Base-by-base conservation (phyloP, 345 rosid species). In the Brassica incana region DNA sequence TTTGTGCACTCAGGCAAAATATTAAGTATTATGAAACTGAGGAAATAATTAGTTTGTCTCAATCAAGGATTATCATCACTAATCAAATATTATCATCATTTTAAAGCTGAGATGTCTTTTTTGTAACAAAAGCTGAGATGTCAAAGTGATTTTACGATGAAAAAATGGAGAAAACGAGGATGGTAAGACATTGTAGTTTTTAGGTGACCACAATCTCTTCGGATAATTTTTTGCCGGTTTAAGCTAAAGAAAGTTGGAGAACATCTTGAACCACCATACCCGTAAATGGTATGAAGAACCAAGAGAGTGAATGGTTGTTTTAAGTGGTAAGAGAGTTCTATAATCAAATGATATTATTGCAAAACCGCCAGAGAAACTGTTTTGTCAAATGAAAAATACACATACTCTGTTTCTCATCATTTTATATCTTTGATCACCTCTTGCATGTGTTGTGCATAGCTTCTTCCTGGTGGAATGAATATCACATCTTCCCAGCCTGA, bases 401-500 rank as follows among this genome's bases (percentile, higher is more conserved):
- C 64, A 73, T 43, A 79, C 3, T 32, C 66, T 43, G 67, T 63
- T 50, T 25, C 11, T 43, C 38, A 58, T 43, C 58, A 50, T 12
- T 33, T 64, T 63, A 60, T 5, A 27, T 80, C 83, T 74, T 77
- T 61, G 8, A 56, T 30, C 75, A 88, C 85, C 62, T 91, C 94
- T 35, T 91, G 93, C 82, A 92, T 86, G 88, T 95, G 99, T 80
- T 92, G 96, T 58, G 90, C 82, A 63, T 87, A 90, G 73, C 90
- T 92, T 88, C 92, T 89, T 78, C 99, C 98, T 1, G 99, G 99
- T 69, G 99, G 97, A 83, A 93, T 87, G 83, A 95, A 95, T 69
- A 93, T 88, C 61, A 92, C 80, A 87, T 95, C 98, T 67, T 88
- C 99, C 99, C 99, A 95, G 10, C 96, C 98, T 0, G 94, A 90